phyloP scores from a whole-genome alignment of 805 yeast species.

The Candida orba region DNA sequence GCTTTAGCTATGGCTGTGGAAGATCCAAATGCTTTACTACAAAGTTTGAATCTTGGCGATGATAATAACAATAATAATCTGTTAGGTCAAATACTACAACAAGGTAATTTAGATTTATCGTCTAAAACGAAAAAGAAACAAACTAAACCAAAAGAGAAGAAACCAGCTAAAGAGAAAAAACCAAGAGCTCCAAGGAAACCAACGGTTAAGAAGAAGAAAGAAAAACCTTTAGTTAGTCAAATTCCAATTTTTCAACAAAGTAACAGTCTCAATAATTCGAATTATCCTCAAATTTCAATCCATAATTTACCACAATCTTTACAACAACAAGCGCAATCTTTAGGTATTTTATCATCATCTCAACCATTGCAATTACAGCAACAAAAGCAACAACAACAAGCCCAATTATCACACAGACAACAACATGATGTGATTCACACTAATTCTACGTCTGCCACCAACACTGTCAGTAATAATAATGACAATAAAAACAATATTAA shows the following conservation, averaged over 20 bases:
- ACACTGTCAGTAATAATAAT: not conserved
- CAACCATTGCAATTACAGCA: too few relatives aligned
- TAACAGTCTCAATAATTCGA: conserved; percentile 4
- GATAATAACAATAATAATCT: conserved; percentile 5
- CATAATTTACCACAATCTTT: conserved; percentile 11
- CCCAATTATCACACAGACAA: too few relatives aligned
- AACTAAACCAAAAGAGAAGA: conserved; percentile 10
- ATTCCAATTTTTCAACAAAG: conserved; percentile 19
- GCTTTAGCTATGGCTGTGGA: conserved; percentile 74
- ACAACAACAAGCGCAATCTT: conserved; percentile 13
- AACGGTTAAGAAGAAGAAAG: conserved; percentile 20
- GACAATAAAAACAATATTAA: conserved; percentile 2
- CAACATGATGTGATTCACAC: too few relatives aligned
- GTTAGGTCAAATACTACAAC: conserved; percentile 19
- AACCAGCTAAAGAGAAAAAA: conserved; percentile 15
- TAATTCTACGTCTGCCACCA: too few relatives aligned
- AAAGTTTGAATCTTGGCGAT: conserved; percentile 28
- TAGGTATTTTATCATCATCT: not conserved
- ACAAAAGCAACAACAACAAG: too few relatives aligned
- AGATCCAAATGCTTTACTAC: conserved; percentile 39
- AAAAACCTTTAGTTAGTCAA: conserved; percentile 16
- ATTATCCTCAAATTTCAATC: conserved; percentile 12
- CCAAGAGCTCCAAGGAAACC: conserved; percentile 23
- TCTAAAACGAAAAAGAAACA: conserved; percentile 1
- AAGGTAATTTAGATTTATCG: conserved; percentile 15